These are phyloP conservation scores for Ogataea philodendri DNA, from an alignment of 805 yeast species.

Conservation along the genomic window DNA sequence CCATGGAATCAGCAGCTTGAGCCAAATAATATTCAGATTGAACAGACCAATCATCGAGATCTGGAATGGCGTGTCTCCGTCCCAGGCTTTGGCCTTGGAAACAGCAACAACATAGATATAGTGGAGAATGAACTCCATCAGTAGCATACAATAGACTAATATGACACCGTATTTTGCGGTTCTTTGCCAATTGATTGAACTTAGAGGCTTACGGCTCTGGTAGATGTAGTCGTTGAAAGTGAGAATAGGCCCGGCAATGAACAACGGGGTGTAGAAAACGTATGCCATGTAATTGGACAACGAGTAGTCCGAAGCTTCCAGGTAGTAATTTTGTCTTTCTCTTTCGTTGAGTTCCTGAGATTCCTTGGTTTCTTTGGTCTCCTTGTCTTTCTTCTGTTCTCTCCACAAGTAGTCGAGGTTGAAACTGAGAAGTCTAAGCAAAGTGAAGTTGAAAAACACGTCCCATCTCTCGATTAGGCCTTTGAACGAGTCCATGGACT, in stretches of 20 bases:
- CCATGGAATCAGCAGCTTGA: slow-evolving; percentile 94
- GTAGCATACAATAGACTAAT: slow-evolving; percentile 67
- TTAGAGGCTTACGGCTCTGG: slow-evolving; percentile 60
- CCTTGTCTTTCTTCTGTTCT: slow-evolving; percentile 31
- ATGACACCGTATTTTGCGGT: slow-evolving; percentile 63
- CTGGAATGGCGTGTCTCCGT: slow-evolving; percentile 84
- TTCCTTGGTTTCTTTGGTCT: slow-evolving; percentile 18
- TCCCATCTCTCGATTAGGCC: slow-evolving; percentile 94
- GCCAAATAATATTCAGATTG: slow-evolving; percentile 89
- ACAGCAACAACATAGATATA: slow-evolving; percentile 92
- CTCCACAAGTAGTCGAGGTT: slow-evolving; percentile 65
- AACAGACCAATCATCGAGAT: slow-evolving; percentile 92
- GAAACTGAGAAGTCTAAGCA: slow-evolving; percentile 79
- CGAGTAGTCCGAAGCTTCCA: slow-evolving; percentile 59
- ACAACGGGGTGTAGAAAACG: slow-evolving; percentile 79
- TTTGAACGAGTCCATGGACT: slow-evolving; percentile 59
- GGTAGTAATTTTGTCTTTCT: slow-evolving; percentile 62
- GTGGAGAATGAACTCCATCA: slow-evolving; percentile 88
- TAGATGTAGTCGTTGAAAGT: slow-evolving; percentile 88
- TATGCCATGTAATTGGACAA: slow-evolving; percentile 71
- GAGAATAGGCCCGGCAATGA: slow-evolving; percentile 92
- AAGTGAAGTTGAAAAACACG: slow-evolving; percentile 87
- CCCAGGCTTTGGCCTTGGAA: slow-evolving; percentile 86
- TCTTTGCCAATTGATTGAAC: slow-evolving; percentile 56
- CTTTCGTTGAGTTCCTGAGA: slow-evolving; percentile 46